phyloP scores from a whole-genome alignment of 352 stramenopile species.

The Phytopythium kandeliae region DNA sequence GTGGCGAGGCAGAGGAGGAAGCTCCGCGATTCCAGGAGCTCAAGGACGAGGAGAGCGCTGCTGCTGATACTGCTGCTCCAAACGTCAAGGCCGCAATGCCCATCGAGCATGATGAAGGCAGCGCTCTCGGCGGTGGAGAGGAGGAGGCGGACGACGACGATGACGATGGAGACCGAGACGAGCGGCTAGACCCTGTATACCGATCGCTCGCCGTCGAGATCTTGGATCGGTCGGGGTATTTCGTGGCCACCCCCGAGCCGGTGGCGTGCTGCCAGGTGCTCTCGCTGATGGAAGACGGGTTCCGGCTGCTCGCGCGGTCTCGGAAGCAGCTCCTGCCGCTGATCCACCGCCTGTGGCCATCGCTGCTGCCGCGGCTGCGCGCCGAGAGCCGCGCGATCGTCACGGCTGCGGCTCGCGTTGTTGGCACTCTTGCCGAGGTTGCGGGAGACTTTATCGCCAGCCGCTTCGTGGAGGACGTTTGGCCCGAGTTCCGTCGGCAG shows the following conservation, averaged over 20 bases:
- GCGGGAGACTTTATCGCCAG: conserved; percentile 78
- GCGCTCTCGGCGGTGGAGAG: conserved; percentile 3
- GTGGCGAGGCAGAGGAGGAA: conserved; percentile 16
- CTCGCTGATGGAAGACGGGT: conserved; percentile 57
- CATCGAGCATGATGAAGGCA: conserved; percentile 45
- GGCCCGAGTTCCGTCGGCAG: conserved; percentile 45
- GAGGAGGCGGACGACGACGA: conserved; percentile 16
- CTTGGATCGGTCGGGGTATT: conserved; percentile 71
- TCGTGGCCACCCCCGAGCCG: conserved; percentile 59
- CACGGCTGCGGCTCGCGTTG: conserved; percentile 37
- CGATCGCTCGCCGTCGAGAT: conserved; percentile 62
- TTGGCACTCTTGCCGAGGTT: conserved; percentile 43
- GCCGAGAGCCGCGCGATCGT: conserved; percentile 61
- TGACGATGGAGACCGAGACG: conserved; percentile 16
- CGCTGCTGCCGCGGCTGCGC: conserved; percentile 51
- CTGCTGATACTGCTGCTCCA: conserved; percentile 8
- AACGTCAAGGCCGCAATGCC: conserved; percentile 66
- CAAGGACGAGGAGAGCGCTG: conserved; percentile 6
- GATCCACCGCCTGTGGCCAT: conserved; percentile 69
- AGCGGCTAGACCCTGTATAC: conserved; percentile 21
- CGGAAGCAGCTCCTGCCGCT: conserved; percentile 62
- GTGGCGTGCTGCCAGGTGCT: conserved; percentile 70
- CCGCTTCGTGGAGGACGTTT: conserved; percentile 76
- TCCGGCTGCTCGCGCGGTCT: conserved; percentile 36
- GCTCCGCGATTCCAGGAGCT: conserved; percentile 10